Evolutionary conservation across 2,329 filamentous ascomycete species (phyloP).

Genomic region (Salinomyces thailandicus): DNA sequence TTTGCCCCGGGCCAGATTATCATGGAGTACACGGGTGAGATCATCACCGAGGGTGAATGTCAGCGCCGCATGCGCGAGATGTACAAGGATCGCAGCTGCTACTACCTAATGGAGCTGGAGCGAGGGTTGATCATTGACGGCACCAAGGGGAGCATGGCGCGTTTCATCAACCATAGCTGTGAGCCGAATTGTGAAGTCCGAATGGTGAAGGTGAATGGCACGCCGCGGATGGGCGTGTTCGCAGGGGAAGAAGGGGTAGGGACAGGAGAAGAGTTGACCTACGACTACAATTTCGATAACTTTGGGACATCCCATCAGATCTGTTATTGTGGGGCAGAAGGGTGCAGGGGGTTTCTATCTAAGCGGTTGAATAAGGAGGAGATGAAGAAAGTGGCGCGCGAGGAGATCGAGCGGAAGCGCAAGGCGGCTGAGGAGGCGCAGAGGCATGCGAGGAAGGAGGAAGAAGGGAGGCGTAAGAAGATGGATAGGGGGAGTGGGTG

Average conservation of each 20-base stretch:
- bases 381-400: conserved; percentile 20
- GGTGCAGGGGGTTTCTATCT: conserved; percentile 50
- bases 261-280: conserved; percentile 92
- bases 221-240: conserved; percentile 93
- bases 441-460: conserved; percentile 17
- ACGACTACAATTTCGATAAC: conserved; percentile 68
- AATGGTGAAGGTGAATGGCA: conserved; percentile 92
- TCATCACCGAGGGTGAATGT: conserved; percentile 89
- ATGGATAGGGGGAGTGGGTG: conserved; percentile 17
- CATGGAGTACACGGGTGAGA: conserved; percentile 95
- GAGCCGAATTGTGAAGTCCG: conserved; percentile 71
- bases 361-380: conserved; percentile 23
- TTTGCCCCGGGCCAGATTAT: conserved; percentile 91
- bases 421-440: conserved; percentile 18
- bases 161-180: conserved; percentile 97
- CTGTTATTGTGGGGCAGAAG: conserved; percentile 51
- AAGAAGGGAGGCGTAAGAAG: conserved; percentile 22
- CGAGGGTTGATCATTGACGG: conserved; percentile 98
- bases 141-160: conserved; percentile 86
- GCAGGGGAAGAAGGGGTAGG: conserved; percentile 80
- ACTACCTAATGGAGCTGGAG: conserved; percentile 97
- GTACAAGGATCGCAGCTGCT: conserved; percentile 95
- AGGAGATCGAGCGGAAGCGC: conserved; percentile 18
- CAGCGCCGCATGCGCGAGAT: conserved; percentile 85
- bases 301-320: conserved; percentile 34